Evolutionary conservation across 1,139 yeast species (phyloP), one percentile per base, ranked within the genome.

Genomic region (Torulaspora globosa): DNA sequence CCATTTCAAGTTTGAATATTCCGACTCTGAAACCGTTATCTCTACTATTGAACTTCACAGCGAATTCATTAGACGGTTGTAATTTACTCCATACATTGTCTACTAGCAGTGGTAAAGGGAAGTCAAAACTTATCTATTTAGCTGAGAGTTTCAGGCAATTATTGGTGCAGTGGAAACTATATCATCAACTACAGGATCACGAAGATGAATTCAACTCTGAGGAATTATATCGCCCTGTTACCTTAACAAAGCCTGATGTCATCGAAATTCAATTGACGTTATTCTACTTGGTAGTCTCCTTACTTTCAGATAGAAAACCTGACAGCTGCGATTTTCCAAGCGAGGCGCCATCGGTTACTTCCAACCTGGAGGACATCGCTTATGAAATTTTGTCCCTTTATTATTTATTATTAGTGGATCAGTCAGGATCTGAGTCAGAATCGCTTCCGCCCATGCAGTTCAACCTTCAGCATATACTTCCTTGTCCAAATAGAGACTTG

Each of bases 301-400:
- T 58, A 14, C 45, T 60, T 3, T 43, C 57, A n/a, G 51, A 53
- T 26, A 45, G 48, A 9, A 50, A 42, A 18, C 26, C 37, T 23
- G 37, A 30, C 15, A 24, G 33, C 23, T 18, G 26, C 12, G 19
- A 33, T 27, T 15, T 18, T n/a, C 19, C 31, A 2, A 27, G 42
- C 46, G 27, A 36, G 38, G 23, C 52, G 41, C 23, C 39, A 33
- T 27, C 21, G 35, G 24, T 29, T 8, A 21, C 39, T 15, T 31
- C 46, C 19, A 38, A 47, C 11, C 34, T 49, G 27, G 60, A 55
- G 38, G 60, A 58, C 27, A 37, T 52, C 5, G 54, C 65, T 3
- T 58, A 50, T 30, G 66, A 63, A 40, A 59, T 63, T 10, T 43
- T 63, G 26, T 57, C 63, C 8, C 49, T 62, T 9, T 63, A 62